Conservation (phyloP, 2,329 filamentous ascomycete genomes). For the Thielaviopsis cerberus region DNA sequence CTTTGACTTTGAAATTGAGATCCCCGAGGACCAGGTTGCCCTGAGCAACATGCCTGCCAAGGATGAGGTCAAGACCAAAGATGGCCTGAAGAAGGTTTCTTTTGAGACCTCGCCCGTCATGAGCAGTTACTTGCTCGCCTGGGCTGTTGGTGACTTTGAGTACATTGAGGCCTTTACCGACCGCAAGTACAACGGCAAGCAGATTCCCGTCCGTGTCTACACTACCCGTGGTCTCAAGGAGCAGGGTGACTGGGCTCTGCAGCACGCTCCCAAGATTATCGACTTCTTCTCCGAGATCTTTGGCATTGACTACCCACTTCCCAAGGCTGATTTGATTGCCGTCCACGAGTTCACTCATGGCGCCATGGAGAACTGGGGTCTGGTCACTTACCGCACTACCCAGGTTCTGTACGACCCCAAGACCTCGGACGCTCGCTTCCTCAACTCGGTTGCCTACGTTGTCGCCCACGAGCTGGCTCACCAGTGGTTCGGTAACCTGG, state of each 20-base stretch:
- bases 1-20: conserved; percentile 83
- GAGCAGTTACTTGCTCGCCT: conserved; percentile 80
- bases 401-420: conserved; percentile 92
- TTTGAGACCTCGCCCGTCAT: conserved; percentile 78
- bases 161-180: conserved; percentile 84
- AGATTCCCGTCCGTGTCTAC: conserved; percentile 84
- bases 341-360: conserved; percentile 81
- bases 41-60: conserved; percentile 93
- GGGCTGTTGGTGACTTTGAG: conserved; percentile 93
- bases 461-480: conserved; percentile 96
- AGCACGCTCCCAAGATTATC: conserved; percentile 82
- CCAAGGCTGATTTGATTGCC: conserved; percentile 77
- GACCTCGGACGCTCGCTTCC: conserved; percentile 74
- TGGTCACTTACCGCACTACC: conserved; percentile 90
- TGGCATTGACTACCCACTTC: conserved; percentile 77
- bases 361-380: conserved; percentile 91
- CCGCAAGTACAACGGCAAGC: conserved; percentile 77
- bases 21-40: conserved; percentile 72
- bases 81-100: conserved; percentile 53
- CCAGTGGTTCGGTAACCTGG: conserved; percentile 89
- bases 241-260: conserved; percentile 72
- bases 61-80: conserved; percentile 35
- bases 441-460: conserved; percentile 87
- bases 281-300: conserved; percentile 96
- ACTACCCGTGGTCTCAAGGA: conserved; percentile 87